These are phyloP conservation scores for Sporothrix pallida DNA, from an alignment of 2,329 filamentous ascomycete genomes.

Conservation along the genomic window DNA sequence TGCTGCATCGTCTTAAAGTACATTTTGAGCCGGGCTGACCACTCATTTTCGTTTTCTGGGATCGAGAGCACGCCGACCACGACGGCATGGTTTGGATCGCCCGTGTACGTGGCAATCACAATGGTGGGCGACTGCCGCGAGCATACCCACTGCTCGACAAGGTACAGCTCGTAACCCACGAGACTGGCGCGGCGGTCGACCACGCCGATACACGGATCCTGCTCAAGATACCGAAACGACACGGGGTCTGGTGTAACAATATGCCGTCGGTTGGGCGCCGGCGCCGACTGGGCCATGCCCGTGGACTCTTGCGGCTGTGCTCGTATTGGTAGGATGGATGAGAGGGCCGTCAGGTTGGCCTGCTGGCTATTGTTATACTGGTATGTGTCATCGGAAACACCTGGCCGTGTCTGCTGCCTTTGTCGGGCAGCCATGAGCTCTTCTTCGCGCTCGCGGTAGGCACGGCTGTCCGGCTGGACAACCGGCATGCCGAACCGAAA, in stretches of 20 bases:
- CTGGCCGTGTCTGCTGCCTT: background rate
- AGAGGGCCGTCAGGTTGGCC: constrained; percentile 21
- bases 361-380: background rate
- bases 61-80: constrained; percentile 80
- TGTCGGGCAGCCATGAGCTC: constrained; percentile 26
- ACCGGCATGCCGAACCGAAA: constrained; percentile 31
- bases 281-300: background rate
- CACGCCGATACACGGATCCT: constrained; percentile 77
- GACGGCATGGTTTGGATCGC: constrained; percentile 79
- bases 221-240: constrained; percentile 72
- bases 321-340: constrained; percentile 21
- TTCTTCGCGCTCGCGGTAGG: constrained; percentile 32
- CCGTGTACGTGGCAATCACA: constrained; percentile 90
- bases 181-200: constrained; percentile 74
- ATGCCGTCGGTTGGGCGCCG: constrained; percentile 48
- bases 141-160: constrained; percentile 98
- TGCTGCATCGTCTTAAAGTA: constrained; percentile 88
- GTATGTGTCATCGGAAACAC: background rate
- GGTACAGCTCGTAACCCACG: constrained; percentile 86
- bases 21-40: constrained; percentile 78
- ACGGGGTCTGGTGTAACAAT: constrained; percentile 65
- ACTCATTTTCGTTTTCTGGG: constrained; percentile 76
- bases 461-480: constrained; percentile 21
- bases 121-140: constrained; percentile 89
- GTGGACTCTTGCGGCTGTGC: background rate